Percentiles rank a stretch among this genome's conserved stretches.
Conservation (phyloP, 352 stramenopile species). For the Poterioochromonas sp. region DNA sequence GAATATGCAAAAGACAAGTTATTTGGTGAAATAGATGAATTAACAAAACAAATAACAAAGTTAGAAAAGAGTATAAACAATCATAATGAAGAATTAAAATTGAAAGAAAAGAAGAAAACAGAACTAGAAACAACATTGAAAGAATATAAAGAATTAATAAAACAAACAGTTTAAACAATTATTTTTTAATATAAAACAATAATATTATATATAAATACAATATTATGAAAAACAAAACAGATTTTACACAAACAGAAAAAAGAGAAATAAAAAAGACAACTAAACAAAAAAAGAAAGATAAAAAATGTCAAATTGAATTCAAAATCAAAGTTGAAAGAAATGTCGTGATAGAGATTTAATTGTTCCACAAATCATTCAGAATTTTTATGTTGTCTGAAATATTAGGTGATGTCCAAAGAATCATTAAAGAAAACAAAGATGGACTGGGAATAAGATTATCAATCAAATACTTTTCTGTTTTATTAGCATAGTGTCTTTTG, state of each 20-base stretch:
- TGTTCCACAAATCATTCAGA: too few species aligned
- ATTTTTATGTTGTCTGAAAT: too few species aligned
- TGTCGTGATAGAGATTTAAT: too few species aligned
- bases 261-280: not conserved
- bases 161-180: not conserved
- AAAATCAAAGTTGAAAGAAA: too few species aligned
- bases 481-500: too few species aligned
- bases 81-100: not conserved
- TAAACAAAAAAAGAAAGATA: not conserved
- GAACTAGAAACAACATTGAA: not conserved
- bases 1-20: not conserved
- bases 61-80: not conserved
- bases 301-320: not conserved
- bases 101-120: too few species aligned
- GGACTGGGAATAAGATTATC: too few species aligned
- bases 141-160: not conserved
- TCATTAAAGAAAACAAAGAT: too few species aligned
- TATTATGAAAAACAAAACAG: not conserved
- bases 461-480: too few species aligned
- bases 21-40: not conserved
- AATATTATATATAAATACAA: not conserved
- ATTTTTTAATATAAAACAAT: not conserved
- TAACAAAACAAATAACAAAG: not conserved
- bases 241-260: not conserved
- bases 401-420: too few species aligned